A percentile compares a stretch with the other conserved stretches of the same genome.
Evolutionary conservation across 1,284 basidiomycete species (phyloP).

Genomic region (Rhodotorula sp.): DNA sequence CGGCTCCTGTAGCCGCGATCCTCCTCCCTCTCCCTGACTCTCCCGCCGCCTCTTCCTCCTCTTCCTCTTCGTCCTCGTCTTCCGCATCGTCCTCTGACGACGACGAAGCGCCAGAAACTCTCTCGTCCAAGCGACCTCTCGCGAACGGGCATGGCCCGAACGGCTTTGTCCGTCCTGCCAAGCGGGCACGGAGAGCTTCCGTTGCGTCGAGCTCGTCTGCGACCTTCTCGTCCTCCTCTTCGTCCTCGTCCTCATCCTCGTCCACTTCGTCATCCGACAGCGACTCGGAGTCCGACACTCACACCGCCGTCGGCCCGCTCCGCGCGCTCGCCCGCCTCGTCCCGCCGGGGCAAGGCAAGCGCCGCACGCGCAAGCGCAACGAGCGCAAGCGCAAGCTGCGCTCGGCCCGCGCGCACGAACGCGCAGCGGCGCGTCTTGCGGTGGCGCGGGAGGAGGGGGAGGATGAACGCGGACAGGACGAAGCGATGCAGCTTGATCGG

Average conservation of each 20-base stretch:
- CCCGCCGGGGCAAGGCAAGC: slow-evolving; percentile 2
- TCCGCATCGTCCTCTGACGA: neutral
- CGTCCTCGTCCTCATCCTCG: slow-evolving; percentile 1
- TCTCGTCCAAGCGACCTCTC: slow-evolving; percentile 2
- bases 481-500: neutral
- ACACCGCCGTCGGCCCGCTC: neutral
- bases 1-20: neutral
- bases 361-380: slow-evolving; percentile 24
- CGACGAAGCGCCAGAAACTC: neutral
- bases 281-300: neutral
- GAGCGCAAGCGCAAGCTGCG: slow-evolving; percentile 17
- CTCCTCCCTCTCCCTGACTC: neutral
- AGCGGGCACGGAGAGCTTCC: slow-evolving; percentile 4
- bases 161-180: neutral
- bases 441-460: too few species aligned
- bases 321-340: slow-evolving; percentile 1
- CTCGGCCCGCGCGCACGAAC: neutral
- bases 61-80: slow-evolving; percentile 4
- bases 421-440: neutral
- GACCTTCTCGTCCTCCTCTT: neutral
- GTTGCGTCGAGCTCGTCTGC: neutral
- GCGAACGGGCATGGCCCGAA: neutral
- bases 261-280: slow-evolving; percentile 1
- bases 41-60: neutral
- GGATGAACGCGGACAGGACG: too few species aligned